Base-by-base conservation (phyloP, 768 basidiomycete species). In the Mycena rosella region DNA sequence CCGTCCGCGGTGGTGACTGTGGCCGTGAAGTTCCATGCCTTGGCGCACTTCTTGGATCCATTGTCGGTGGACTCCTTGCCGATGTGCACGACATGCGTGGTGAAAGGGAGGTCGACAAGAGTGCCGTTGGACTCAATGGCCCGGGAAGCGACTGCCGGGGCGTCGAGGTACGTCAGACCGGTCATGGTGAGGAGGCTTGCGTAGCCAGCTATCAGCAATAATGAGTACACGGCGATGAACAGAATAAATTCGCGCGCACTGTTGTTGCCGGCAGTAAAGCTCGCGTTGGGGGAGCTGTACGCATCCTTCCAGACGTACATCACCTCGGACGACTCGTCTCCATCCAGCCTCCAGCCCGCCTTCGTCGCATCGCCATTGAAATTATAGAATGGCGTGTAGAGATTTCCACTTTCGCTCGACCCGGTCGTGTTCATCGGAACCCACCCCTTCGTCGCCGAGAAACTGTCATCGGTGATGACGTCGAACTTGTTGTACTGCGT, bases 1-100 rank as follows among this genome's bases (percentile, higher is more conserved):
- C 55, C 55, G 26, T 56, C 40, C 8, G 55, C 38, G 14, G 55
- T 34, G 55, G 42, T 38, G 17, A 56, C 55, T 18, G 55, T 56
- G 6, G 55, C 55, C 15, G 55, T 56, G 18, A 56, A 56, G 27
- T 56, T 56, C 55, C 55, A 56, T 27, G 55, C 24, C 55, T 56
- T 3, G 14, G 7, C 13, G 38, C 55, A 56, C 5, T 26, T 15
- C 15, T 8, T 5, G 18, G 29, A 17, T 3, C 15, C 9, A 26
- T 22, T 44, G 38, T 42, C 22, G 40, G 24, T 44, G 26, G 18
- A 26, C 24, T 56, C 34, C 24, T 55, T 56, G 40, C 55, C 55
- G 40, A 56, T 44, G 8, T 2, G 42, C 24, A 29, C 55, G 32
- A 18, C 42, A 15, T 44, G 55, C 15, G 55, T 26, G 55, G 55